Conservation (phyloP, 768 basidiomycete genomes). For the Tulasnella sp. region DNA sequence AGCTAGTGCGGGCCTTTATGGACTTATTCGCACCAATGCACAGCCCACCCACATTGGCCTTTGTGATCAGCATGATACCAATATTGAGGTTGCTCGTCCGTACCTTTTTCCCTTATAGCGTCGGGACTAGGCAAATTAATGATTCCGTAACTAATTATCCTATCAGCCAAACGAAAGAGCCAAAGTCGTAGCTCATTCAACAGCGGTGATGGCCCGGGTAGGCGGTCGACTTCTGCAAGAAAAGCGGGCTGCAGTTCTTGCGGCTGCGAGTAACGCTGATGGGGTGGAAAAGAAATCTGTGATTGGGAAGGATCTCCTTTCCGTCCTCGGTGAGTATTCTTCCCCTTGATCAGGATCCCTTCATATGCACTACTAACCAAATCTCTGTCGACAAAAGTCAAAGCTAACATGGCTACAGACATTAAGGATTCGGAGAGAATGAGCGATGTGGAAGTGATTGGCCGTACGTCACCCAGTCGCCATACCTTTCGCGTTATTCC, state of each 20-base stretch:
- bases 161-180: slow-evolving; percentile 5
- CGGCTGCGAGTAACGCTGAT: not conserved
- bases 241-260: slow-evolving; percentile 8
- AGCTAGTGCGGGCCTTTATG: slow-evolving; percentile 39
- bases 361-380: not conserved
- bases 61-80: not conserved
- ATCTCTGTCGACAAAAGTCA: slow-evolving; percentile 36
- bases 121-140: not conserved
- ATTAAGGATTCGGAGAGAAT: slow-evolving; percentile 53
- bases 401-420: slow-evolving; percentile 63
- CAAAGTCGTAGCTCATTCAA: not conserved
- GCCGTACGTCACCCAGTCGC: slow-evolving; percentile 54
- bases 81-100: not conserved
- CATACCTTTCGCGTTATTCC: slow-evolving; percentile 37
- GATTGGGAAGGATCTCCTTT: slow-evolving; percentile 9
- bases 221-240: slow-evolving; percentile 2
- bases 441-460: slow-evolving; percentile 59
- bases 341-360: not conserved
- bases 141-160: not conserved
- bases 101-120: not conserved
- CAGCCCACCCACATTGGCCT: not conserved
- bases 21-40: slow-evolving; percentile 31
- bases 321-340: slow-evolving; percentile 12
- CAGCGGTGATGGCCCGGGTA: slow-evolving; percentile 9
- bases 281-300: not conserved